These are phyloP conservation scores for Acanthamoeba culbertsoni DNA, from an alignment of 208 protist genomes.

Conservation along the genomic window DNA sequence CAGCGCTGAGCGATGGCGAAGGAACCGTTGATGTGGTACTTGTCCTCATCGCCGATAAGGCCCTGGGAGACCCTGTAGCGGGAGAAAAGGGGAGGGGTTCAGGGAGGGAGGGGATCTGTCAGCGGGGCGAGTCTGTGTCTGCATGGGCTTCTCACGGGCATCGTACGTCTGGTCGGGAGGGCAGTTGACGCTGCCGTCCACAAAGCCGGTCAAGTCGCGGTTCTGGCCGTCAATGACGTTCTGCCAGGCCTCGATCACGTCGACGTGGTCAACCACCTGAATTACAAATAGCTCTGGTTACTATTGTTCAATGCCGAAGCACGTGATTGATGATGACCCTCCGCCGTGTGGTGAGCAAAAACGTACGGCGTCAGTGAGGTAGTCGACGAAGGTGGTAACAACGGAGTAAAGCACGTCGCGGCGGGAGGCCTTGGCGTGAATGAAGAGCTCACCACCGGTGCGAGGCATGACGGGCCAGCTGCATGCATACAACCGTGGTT, in stretches of 20 bases:
- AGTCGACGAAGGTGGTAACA: not conserved
- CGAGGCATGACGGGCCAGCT: slow-evolving; percentile 8
- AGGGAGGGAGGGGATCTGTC: not conserved
- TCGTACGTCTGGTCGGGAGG: not conserved
- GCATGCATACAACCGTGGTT: not conserved
- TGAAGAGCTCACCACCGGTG: slow-evolving; percentile 17
- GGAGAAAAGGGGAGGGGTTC: not conserved
- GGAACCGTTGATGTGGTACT: not conserved
- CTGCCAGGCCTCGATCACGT: not conserved
- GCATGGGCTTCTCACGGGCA: not conserved
- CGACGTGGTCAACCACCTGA: not conserved
- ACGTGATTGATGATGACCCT: not conserved
- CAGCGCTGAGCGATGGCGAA: slow-evolving; percentile 5
- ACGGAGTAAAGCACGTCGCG: not conserved
- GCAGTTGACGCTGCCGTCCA: slow-evolving; percentile 15
- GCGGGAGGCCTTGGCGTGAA: not conserved
- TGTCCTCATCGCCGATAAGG: not conserved
- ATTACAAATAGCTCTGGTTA: not conserved
- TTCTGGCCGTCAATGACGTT: not conserved
- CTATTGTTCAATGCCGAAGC: not conserved
- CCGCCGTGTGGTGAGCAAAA: not conserved
- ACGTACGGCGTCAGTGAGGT: not conserved
- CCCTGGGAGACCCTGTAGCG: not conserved
- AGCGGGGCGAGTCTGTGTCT: not conserved
- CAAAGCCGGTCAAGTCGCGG: not conserved